phyloP scores from a whole-genome alignment of 2,329 filamentous ascomycete species.

The Ophiognomonia clavigignenti-juglandacearum region DNA sequence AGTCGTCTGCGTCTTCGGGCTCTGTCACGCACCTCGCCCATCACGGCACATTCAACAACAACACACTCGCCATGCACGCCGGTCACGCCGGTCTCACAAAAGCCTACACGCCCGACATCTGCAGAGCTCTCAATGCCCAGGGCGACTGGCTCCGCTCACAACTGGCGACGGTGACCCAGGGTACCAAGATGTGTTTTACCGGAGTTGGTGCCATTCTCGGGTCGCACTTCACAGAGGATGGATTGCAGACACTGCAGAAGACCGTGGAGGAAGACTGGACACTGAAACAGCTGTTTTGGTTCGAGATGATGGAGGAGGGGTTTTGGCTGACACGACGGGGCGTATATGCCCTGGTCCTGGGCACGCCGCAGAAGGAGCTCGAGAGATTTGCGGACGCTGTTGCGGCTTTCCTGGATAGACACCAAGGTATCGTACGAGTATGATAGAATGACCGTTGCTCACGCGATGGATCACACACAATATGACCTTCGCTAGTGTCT shows the following conservation, averaged over 20 bases:
- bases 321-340: slow-evolving; percentile 23
- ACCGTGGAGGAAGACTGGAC: slow-evolving; percentile 16
- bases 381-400: slow-evolving; percentile 18
- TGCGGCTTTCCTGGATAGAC: slow-evolving; percentile 3
- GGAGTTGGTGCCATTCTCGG: slow-evolving; percentile 32
- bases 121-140: slow-evolving; percentile 24
- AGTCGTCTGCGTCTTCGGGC: neutral
- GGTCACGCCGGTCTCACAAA: slow-evolving; percentile 37
- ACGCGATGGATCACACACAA: too few species aligned
- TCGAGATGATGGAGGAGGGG: slow-evolving; percentile 21
- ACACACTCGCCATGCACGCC: slow-evolving; percentile 53
- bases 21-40: slow-evolving; percentile 40
- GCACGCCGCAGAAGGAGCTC: slow-evolving; percentile 19
- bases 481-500: neutral
- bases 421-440: neutral
- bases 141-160: slow-evolving; percentile 26
- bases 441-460: neutral
- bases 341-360: slow-evolving; percentile 20
- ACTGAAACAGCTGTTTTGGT: slow-evolving; percentile 22
- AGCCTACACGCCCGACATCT: slow-evolving; percentile 29
- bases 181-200: slow-evolving; percentile 32
- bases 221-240: slow-evolving; percentile 27
- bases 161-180: slow-evolving; percentile 27
- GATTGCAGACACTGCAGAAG: neutral
- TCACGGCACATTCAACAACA: slow-evolving; percentile 66